phyloP scores from a whole-genome alignment of 257 asterid species.

The Solanum tarapatanum region DNA sequence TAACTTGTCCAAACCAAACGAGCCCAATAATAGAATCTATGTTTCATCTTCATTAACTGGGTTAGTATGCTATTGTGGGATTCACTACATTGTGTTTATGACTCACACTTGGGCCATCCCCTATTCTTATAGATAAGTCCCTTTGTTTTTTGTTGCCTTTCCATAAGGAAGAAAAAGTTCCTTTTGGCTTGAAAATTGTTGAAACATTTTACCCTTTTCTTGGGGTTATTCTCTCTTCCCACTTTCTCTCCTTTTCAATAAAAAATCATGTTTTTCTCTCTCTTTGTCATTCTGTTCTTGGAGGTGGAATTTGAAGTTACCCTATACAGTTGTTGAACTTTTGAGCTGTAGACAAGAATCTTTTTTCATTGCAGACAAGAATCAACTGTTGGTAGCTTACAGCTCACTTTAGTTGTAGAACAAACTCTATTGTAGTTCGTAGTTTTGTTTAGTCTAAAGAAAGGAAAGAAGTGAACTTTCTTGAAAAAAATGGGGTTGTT shows the following conservation, averaged over 20 bases:
- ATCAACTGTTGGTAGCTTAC: not conserved
- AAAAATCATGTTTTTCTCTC: not conserved
- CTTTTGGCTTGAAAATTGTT: not conserved
- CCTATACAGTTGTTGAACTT: not conserved
- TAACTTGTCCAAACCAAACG: not conserved
- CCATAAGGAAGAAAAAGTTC: not conserved
- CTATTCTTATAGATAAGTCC: not conserved
- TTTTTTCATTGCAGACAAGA: not conserved
- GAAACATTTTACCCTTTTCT: not conserved
- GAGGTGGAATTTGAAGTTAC: not conserved
- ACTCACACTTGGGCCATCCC: not conserved
- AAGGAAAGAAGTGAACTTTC: not conserved
- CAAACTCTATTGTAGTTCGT: not conserved
- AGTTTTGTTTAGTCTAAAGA: not conserved
- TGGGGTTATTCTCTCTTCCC: not conserved
- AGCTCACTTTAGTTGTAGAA: not conserved
- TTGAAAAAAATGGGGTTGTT: constrained; percentile 7
- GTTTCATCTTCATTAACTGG: not conserved
- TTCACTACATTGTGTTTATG: not conserved
- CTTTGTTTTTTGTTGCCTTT: not conserved
- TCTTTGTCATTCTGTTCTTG: not conserved
- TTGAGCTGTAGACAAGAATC: not conserved
- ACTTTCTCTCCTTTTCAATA: not conserved
- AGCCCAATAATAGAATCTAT: not conserved
- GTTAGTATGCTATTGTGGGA: not conserved